These are phyloP conservation scores for Xylaria nigripes DNA, from an alignment of 495 filamentous ascomycete genomes.

Conservation along the genomic window DNA sequence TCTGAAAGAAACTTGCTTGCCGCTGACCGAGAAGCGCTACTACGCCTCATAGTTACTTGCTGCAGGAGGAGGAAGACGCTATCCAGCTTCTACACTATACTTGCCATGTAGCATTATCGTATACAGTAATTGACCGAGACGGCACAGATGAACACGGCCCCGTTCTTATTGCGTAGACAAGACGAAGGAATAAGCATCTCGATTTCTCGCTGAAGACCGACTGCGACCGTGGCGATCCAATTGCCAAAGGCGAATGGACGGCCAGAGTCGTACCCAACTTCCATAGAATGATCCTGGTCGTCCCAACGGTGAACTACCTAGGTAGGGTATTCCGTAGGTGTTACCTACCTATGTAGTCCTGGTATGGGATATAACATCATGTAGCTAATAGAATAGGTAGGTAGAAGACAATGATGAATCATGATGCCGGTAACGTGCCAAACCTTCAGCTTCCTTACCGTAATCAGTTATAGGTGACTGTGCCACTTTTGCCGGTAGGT, in stretches of 20 bases:
- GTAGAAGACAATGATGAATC: not conserved
- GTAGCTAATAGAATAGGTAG: too few relatives aligned
- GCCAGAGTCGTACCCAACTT: too few relatives aligned
- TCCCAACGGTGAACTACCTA: too few relatives aligned
- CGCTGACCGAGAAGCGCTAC: conserved; percentile 11
- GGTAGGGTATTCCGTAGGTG: too few relatives aligned
- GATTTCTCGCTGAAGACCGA: too few relatives aligned
- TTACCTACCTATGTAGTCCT: too few relatives aligned
- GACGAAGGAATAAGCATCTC: too few relatives aligned
- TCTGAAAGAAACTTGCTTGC: not conserved
- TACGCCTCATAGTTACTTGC: not conserved
- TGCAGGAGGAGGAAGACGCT: not conserved
- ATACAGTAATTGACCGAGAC: not conserved
- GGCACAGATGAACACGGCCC: not conserved
- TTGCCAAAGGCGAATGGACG: too few relatives aligned
- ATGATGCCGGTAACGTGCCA: not conserved
- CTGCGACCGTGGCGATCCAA: too few relatives aligned
- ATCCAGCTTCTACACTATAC: not conserved
- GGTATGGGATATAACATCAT: too few relatives aligned
- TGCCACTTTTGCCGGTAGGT: not conserved
- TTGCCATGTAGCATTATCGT: not conserved
- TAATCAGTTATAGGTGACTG: not conserved
- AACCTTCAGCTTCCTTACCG: not conserved
- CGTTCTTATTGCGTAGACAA: too few relatives aligned
- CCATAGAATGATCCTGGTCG: too few relatives aligned